phyloP scores from a whole-genome alignment of 164 flowering plant species.

The Cinnamomum micranthum region DNA sequence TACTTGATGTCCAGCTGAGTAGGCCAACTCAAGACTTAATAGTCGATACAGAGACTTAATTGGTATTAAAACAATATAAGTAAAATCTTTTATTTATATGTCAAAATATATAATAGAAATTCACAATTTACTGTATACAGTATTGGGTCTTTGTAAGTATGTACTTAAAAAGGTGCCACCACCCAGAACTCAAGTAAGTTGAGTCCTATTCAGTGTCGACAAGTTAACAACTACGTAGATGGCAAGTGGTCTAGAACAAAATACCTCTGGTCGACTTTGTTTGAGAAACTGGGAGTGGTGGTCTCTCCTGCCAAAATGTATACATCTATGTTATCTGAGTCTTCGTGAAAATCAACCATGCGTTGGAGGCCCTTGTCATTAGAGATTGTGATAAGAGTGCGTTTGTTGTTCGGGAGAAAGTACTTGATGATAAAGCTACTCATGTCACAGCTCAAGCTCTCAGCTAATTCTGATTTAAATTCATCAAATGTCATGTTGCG shows the following conservation, averaged over 20 bases:
- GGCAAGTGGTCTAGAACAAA: too few relatives aligned
- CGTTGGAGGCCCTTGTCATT: slow-evolving; percentile 43
- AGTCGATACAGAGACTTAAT: not conserved
- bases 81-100: too few relatives aligned
- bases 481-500: slow-evolving; percentile 50
- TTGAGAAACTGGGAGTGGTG: slow-evolving; percentile 15
- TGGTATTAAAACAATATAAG: too few relatives aligned
- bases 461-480: slow-evolving; percentile 60
- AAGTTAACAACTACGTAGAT: too few relatives aligned
- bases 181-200: too few relatives aligned
- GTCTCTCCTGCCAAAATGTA: slow-evolving; percentile 46
- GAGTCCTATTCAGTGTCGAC: too few relatives aligned
- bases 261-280: too few relatives aligned
- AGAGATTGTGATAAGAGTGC: slow-evolving; percentile 42
- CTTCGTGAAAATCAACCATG: slow-evolving; percentile 61
- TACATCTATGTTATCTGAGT: slow-evolving; percentile 57
- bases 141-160: too few relatives aligned
- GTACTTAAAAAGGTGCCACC: too few relatives aligned
- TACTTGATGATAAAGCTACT: slow-evolving; percentile 55
- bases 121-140: too few relatives aligned
- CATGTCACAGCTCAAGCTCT: slow-evolving; percentile 46
- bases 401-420: slow-evolving; percentile 66
- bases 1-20: not conserved
- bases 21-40: too few relatives aligned
- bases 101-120: too few relatives aligned